Base-by-base conservation (phyloP, 345 rosid species). In the Acer saccharum region DNA sequence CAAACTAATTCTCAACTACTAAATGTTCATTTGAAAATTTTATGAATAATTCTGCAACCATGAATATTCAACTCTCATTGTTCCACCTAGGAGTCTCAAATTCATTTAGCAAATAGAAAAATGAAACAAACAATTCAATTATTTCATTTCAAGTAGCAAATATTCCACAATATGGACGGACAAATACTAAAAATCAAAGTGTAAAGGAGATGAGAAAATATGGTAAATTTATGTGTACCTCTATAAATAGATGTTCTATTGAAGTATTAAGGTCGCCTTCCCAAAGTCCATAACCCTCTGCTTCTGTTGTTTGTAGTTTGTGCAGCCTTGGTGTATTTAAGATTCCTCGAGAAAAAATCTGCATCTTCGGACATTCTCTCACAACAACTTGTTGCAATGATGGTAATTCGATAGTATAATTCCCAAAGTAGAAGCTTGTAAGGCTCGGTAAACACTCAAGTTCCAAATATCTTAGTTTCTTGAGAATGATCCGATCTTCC, bases 361-460 rank as follows among this genome's bases (percentile, higher is more conserved):
- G 14, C 55, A 52, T 52, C 14, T 14, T 52, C 17, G 18, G 17
- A 13, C 55, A 52, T 52, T 52, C 16, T 52, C 17, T 52, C 55
- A 52, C 55, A 12, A 13, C 9, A 13, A 52, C 55, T 52, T 52
- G 55, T 16, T 13, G 17, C 55, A 52, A 52, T 2, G 55, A 52
- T 52, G 55, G 55, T 4, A 52, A 52, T 12, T 52, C 18, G 14
- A 52, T 14, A 12, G 18, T 52, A 16, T 52, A 52, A 52, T 52
- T 52, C 18, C 18, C 55, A 13, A 7, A 52, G 55, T 14, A 52
- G 10, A 44, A 52, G 55, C n/a, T 52, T n/a, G 35, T 65, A 27
- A 83, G 77, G 50, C 17, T 77, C 44, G 74, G 77, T 27, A 80
- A 57, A 48, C 18, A 18, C n/a, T 44, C 2, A 23, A 83, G 81